Percentiles rank a stretch among this genome's conserved stretches.
phyloP scores from a whole-genome alignment of 768 basidiomycete species.

The Hygrocybe coccinea region DNA sequence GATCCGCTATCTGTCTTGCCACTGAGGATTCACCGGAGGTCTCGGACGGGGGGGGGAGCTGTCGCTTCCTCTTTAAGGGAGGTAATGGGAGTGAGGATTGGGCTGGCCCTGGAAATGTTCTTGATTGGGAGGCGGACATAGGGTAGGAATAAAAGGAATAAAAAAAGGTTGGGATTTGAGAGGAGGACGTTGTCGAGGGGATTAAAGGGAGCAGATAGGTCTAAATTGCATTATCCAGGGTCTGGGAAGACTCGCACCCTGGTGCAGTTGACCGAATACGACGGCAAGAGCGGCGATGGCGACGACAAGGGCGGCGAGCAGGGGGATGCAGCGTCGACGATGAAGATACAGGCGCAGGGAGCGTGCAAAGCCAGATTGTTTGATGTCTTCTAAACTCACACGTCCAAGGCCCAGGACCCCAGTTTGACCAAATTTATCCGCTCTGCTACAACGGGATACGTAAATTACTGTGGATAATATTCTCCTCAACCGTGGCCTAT shows the following conservation, averaged over 20 bases:
- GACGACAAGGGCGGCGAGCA: conserved; percentile 15
- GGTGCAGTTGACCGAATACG: background rate
- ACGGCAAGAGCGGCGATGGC: conserved; percentile 13
- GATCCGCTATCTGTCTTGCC: conserved; percentile 29
- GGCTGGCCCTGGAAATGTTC: conserved; percentile 42
- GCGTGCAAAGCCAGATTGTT: conserved; percentile 1
- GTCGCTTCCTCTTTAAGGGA: conserved; percentile 10
- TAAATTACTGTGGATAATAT: too few species aligned
- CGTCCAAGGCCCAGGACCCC: too few species aligned
- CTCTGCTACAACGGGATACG: too few species aligned
- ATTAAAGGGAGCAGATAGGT: conserved; percentile 22
- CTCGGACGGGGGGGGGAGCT: conserved; percentile 30
- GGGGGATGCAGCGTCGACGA: conserved; percentile 18
- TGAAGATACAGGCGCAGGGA: background rate
- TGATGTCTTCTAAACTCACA: background rate
- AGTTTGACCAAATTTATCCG: too few species aligned
- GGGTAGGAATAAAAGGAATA: conserved; percentile 12
- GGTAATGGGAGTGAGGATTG: conserved; percentile 30
- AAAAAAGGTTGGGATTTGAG: conserved; percentile 17
- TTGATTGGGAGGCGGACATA: conserved; percentile 36
- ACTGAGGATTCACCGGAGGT: conserved; percentile 25
- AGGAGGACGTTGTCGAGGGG: conserved; percentile 13
- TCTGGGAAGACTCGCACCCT: background rate
- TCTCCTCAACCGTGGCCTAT: too few species aligned
- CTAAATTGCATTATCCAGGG: conserved; percentile 31